Evolutionary conservation across 768 basidiomycete genomes (phyloP).

Genomic region (Pleurotus tuber-regium): DNA sequence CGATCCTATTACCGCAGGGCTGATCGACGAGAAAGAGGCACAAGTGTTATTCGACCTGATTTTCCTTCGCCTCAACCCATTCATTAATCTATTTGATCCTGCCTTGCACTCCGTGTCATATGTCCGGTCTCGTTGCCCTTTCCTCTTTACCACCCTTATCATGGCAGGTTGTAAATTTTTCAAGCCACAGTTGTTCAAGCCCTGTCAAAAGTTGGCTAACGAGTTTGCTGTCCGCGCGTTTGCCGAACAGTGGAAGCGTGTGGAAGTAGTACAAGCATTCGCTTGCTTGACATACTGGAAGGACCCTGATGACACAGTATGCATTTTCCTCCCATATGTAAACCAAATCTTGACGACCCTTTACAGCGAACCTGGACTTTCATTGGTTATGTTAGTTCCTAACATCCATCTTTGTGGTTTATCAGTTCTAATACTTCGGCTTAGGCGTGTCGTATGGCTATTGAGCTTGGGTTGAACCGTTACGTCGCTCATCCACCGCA

Average conservation of each 20-base stretch:
- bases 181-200: slow-evolving; percentile 61
- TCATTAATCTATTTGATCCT: slow-evolving; percentile 88
- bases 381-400: slow-evolving; percentile 70
- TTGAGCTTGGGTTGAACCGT: slow-evolving; percentile 79
- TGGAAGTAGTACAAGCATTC: slow-evolving; percentile 89
- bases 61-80: slow-evolving; percentile 83
- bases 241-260: slow-evolving; percentile 71
- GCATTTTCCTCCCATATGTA: slow-evolving; percentile 20
- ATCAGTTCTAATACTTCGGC: slow-evolving; percentile 12
- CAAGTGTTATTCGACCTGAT: slow-evolving; percentile 73
- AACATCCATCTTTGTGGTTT: slow-evolving; percentile 1
- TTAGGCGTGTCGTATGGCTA: slow-evolving; percentile 85
- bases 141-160: slow-evolving; percentile 82
- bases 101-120: slow-evolving; percentile 78
- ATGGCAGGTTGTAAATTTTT: slow-evolving; percentile 88
- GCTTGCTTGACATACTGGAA: slow-evolving; percentile 89
- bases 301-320: slow-evolving; percentile 80
- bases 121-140: slow-evolving; percentile 75
- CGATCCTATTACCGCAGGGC: slow-evolving; percentile 72
- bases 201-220: slow-evolving; percentile 69
- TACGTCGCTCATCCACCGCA: slow-evolving; percentile 52
- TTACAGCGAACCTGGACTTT: slow-evolving; percentile 80
- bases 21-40: slow-evolving; percentile 69
- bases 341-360: slow-evolving; percentile 18
- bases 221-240: slow-evolving; percentile 78